Evolutionary conservation across 2,329 filamentous ascomycete species (phyloP), one percentile per base, ranked within the genome.

Genomic region (Fusarium tricinctum): DNA sequence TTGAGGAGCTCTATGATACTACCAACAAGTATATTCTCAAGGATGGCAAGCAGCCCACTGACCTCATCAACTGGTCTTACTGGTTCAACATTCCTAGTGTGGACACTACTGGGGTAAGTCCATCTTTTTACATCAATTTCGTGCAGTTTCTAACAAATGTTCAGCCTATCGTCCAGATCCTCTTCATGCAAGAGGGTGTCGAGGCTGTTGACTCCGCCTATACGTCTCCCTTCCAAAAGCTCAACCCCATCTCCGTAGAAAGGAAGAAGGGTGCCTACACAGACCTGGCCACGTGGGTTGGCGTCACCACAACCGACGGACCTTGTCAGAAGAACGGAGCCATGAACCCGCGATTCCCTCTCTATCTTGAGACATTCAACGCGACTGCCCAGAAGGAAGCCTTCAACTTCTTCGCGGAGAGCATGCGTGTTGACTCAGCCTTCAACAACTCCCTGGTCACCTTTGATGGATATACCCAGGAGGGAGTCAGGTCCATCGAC

Each of bases 381-480:
- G 46, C 63, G 3, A 32, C 44, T 0, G 66, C 69, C 3, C 65
- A 65, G 19, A 66, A 63, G 43, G 40, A 66, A 8, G 65, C 61
- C 1, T 71, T 60, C 20, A 22, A 64, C 19, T 50, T 61, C 33
- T 70, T 70, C 8, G 42, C 69, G 9, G 9, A 57, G 12, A 55
- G 63, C 13, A 52, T 58, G 17, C 43, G 46, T 2, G 54, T 46
- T 4, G 38, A 19, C 38, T 64, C 69, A 2, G 44, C 49, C 26
- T 70, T 71, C 20, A 63, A 47, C 46, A 51, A 44, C 19, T 70
- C 70, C 4, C 75, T 87, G 47, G 83, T 87, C 76, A 82, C 87
- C 79, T 84, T 88, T 54, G 86, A 88, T 69, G 83, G 83, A 14
- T 88, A 88, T 74, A 80, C 84, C 2, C 74, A 72, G 10, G 71